Percentiles rank a stretch among this genome's conserved stretches.
phyloP scores from a whole-genome alignment of 2,329 filamentous ascomycete species.

The Cladophialophora bantiana region DNA sequence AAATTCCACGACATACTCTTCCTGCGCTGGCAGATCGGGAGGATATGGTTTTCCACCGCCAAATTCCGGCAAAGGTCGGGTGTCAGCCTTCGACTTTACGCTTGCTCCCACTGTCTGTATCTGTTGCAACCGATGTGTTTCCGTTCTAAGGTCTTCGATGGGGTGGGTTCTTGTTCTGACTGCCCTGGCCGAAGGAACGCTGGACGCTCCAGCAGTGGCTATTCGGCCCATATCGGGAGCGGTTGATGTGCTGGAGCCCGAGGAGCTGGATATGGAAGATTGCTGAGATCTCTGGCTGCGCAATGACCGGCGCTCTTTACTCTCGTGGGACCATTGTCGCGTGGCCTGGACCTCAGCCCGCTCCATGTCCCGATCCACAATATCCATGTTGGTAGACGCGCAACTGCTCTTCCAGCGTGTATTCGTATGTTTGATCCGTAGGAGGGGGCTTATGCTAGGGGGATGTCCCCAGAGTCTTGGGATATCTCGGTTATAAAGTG shows the following conservation, averaged over 20 bases:
- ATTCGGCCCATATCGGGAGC: conserved; percentile 36
- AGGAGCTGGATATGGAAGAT: conserved; percentile 39
- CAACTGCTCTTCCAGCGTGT: not conserved
- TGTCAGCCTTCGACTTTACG: conserved; percentile 42
- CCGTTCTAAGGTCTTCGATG: conserved; percentile 39
- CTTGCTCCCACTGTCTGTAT: conserved; percentile 51
- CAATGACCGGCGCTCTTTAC: conserved; percentile 36
- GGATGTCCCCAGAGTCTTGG: not conserved
- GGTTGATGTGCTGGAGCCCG: conserved; percentile 39
- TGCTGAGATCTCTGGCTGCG: conserved; percentile 29
- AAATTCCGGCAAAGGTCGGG: conserved; percentile 50
- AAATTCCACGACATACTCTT: conserved; percentile 74
- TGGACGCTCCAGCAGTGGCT: conserved; percentile 36
- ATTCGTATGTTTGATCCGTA: not conserved
- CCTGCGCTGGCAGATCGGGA: conserved; percentile 60
- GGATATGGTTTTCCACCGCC: conserved; percentile 66
- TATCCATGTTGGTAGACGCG: conserved; percentile 45
- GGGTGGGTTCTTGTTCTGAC: conserved; percentile 39
- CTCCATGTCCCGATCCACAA: conserved; percentile 47
- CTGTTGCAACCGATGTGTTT: conserved; percentile 47
- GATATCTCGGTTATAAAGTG: not conserved
- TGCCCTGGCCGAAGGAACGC: conserved; percentile 20
- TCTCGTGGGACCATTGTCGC: conserved; percentile 35
- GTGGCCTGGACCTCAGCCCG: conserved; percentile 46
- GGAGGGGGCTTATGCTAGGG: not conserved